These are phyloP conservation scores for Tetrahymena elliotti DNA, from an alignment of 73 alveolate genomes.

Conservation along the genomic window DNA sequence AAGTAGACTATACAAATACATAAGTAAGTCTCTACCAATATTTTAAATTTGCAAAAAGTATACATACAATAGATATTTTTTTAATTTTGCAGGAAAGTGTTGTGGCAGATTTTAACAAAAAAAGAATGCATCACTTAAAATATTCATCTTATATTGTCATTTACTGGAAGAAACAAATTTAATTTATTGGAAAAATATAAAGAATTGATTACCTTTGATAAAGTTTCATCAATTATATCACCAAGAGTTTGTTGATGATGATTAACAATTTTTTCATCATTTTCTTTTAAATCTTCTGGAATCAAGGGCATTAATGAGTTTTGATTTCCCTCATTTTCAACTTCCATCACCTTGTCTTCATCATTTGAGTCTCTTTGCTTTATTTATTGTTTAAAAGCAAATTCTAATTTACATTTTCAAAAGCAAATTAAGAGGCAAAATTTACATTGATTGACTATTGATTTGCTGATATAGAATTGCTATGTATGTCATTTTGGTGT, in stretches of 20 bases:
- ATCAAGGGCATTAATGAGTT: not conserved
- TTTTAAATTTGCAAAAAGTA: not conserved
- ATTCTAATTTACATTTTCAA: not conserved
- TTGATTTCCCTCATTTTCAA: not conserved
- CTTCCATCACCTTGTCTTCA: not conserved
- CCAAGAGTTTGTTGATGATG: not conserved
- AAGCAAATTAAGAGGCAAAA: not conserved
- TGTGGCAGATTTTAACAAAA: not conserved
- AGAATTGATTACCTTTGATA: not conserved
- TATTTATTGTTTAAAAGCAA: not conserved
- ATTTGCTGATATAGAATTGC: not conserved
- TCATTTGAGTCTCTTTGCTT: not conserved
- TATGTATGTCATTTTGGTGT: not conserved
- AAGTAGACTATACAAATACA: not conserved
- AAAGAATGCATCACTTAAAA: not conserved
- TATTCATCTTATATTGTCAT: not conserved
- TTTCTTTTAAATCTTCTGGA: not conserved
- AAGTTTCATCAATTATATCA: not conserved
- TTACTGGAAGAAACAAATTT: not conserved
- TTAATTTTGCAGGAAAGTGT: not conserved
- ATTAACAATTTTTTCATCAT: not conserved
- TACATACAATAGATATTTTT: not conserved
- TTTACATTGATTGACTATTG: not conserved
- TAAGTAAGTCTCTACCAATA: not conserved
- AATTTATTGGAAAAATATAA: not conserved